Base-by-base conservation (phyloP, 2,329 filamentous ascomycete species). In the Neoscytalidium dimidiatum region DNA sequence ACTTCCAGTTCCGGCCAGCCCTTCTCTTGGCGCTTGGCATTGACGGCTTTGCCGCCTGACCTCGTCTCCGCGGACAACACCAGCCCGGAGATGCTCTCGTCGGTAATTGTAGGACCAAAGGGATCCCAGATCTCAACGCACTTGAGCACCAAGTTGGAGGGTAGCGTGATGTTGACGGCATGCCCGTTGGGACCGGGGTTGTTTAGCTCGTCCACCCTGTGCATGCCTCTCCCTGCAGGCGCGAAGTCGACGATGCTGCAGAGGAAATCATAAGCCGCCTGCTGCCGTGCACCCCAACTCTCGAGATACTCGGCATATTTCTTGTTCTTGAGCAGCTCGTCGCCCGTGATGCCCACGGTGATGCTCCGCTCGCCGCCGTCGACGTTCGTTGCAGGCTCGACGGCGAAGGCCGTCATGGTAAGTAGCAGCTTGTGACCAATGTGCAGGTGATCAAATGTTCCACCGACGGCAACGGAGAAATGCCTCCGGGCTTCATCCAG, bases 371-470 rank as follows among this genome's bases (percentile, higher is more conserved):
- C 70, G 8, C 56, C 49, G 8, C 71, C 66, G 48, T 70, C 68
- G 13, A 49, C 58, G 14, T 69, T 65, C 28, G 66, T 53, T 52
- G 68, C 67, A 29, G 71, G 70, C 38, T 86, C 85, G 64, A 91
- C 83, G 17, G 92, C 84, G 64, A 97, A 86, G 0, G 89, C 86
- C 0, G 91, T 92, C 67, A 94, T 94, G n/a, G 94, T 93, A 21
- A 99, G 86, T 21, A 99, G 85, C n/a, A 98, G 84, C 79, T 98
- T 99, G 81, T 99, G 95, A 5, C 95, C 95, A 3, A 92, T 89
- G 75, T 99, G 95, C 23, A 99, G 85, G 78, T 98, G 93, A 76
- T 99, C 95, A 78, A 98, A 99, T 0, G 95, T 99, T 9, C 95
- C 95, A 31, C 94, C 95, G 13, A 98, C 86, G 61, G 90, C 92